Conservation (phyloP, 1,284 basidiomycete genomes). For the Bjerkandera adusta region DNA sequence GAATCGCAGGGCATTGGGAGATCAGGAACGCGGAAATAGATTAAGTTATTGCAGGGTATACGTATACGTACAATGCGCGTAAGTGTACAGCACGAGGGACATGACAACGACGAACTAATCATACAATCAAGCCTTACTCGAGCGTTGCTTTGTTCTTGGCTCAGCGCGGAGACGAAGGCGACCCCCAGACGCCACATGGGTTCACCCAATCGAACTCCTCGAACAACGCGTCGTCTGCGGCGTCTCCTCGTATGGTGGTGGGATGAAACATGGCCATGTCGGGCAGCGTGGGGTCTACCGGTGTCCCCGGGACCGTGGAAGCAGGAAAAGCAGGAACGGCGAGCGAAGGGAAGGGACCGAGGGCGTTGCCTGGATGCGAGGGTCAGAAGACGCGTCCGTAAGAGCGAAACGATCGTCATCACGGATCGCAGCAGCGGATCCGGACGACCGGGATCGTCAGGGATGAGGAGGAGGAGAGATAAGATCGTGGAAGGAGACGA, state of each 20-base stretch:
- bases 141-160: not conserved
- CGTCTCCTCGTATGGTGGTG: not conserved
- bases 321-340: not conserved
- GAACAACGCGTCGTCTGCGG: constrained; percentile 13
- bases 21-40: no score
- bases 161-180: not conserved
- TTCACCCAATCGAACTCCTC: constrained; percentile 25
- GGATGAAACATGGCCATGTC: not conserved
- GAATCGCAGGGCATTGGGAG: no score
- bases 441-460: no score
- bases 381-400: not conserved
- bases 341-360: not conserved
- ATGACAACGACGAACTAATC: not conserved
- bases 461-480: no score
- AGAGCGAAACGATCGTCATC: no score
- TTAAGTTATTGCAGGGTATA: no score
- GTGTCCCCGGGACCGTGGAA: not conserved
- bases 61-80: no score
- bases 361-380: not conserved
- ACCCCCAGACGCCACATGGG: constrained; percentile 21
- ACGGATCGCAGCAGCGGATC: no score
- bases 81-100: no score
- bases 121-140: not conserved
- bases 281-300: constrained; percentile 3
- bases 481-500: no score